A percentile compares a stretch with the other conserved stretches of the same genome.
These are phyloP conservation scores for Hordeum vulgare DNA, from an alignment of 176 grass and related monocot genomes.

Conservation along the genomic window MorexV3_pseudomolecules_assembly NC_058522.1:510755153-510755652, in stretches of 20 bases:
- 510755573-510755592: not conserved
- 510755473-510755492: constrained; percentile 1
- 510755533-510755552: not conserved
- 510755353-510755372: constrained; percentile 51
- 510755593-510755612: constrained; percentile 17
- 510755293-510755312: constrained; percentile 85
- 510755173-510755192: constrained; percentile 29
- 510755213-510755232: constrained; percentile 8
- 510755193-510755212: constrained; percentile 45
- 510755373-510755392: constrained; percentile 63
- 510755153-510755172: constrained; percentile 44
- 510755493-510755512: constrained; percentile 37
- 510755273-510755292: constrained; percentile 63
- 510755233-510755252: not conserved
- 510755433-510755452: not conserved
- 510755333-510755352: constrained; percentile 13
- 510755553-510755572: not conserved
- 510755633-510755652: not conserved
- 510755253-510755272: constrained; percentile 29
- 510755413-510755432: not conserved
- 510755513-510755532: not conserved
- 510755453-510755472: constrained; percentile 37
- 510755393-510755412: constrained; percentile 33
- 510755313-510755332: constrained; percentile 93
- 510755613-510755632: not conserved